A percentile compares a stretch with the other conserved stretches of the same genome.
Evolutionary conservation across 2,329 filamentous ascomycete species (phyloP).

Genomic region (Fusarium succisae): DNA sequence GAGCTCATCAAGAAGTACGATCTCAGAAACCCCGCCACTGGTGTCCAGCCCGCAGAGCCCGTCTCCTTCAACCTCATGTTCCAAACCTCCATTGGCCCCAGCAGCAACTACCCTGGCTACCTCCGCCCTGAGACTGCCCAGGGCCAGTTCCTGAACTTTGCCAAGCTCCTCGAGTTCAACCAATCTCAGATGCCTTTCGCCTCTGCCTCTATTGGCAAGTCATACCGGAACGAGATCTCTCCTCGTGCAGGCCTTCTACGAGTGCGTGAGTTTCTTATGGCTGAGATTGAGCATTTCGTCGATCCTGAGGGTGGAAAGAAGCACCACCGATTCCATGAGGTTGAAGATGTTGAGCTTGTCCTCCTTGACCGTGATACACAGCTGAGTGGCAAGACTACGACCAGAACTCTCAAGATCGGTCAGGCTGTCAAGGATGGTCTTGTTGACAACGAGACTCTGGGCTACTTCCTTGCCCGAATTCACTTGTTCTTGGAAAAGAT

Average conservation of each 20-base stretch:
- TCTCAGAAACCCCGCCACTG: constrained; percentile 86
- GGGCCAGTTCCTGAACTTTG: constrained; percentile 97
- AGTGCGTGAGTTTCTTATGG: constrained; percentile 98
- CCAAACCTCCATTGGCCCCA: constrained; percentile 92
- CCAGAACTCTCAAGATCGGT: constrained; percentile 79
- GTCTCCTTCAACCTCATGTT: constrained; percentile 99
- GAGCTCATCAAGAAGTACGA: constrained; percentile 90
- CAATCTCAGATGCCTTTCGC: constrained; percentile 96
- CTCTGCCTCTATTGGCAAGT: constrained; percentile 96
- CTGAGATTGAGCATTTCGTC: constrained; percentile 98
- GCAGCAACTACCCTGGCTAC: constrained; percentile 85
- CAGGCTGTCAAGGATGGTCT: constrained; percentile 83
- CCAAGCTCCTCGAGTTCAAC: constrained; percentile 96
- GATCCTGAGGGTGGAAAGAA: constrained; percentile 96
- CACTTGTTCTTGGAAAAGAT: constrained; percentile 89
- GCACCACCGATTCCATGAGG: constrained; percentile 85
- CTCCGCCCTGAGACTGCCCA: constrained; percentile 95
- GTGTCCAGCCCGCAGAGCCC: constrained; percentile 78
- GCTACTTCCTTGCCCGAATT: constrained; percentile 96
- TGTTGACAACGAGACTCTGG: constrained; percentile 97
- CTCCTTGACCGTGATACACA: constrained; percentile 88
- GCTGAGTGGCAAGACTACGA: constrained; percentile 82
- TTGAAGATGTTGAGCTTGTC: constrained; percentile 83
- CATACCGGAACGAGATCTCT: constrained; percentile 98
- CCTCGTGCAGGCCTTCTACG: constrained; percentile 89